phyloP scores from a whole-genome alignment of 1,139 yeast species.

The Diutina siamensis region DNA sequence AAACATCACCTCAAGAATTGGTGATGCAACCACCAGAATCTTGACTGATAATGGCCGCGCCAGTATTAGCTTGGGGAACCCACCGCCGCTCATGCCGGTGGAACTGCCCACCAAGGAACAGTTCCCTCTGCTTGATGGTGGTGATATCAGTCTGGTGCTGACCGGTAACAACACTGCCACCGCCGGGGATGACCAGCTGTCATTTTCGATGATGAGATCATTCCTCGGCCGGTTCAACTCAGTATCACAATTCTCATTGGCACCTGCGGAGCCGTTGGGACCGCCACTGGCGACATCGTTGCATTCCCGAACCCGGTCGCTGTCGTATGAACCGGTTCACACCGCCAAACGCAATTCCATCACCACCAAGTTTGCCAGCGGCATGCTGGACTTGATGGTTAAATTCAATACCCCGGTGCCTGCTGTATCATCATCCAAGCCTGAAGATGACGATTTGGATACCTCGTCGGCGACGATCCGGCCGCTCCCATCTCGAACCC shows the following conservation, averaged over 20 bases:
- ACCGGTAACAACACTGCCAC: neutral
- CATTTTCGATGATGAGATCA: slow-evolving; percentile 3
- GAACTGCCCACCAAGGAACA: slow-evolving; percentile 1
- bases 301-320: slow-evolving; percentile 2
- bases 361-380: slow-evolving; percentile 28
- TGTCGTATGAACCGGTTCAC: neutral
- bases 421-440: neutral
- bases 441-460: slow-evolving; percentile 4
- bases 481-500: neutral
- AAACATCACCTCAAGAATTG: slow-evolving; percentile 21
- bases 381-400: slow-evolving; percentile 33
- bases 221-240: slow-evolving; percentile 1
- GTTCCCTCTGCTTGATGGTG: slow-evolving; percentile 1
- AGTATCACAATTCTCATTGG: neutral
- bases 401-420: slow-evolving; percentile 19
- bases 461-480: neutral
- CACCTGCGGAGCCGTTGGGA: neutral
- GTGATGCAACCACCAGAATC: slow-evolving; percentile 11
- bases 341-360: slow-evolving; percentile 9
- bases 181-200: neutral
- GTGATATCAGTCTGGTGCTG: neutral
- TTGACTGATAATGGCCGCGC: neutral
- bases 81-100: neutral
- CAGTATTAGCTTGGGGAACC: neutral
- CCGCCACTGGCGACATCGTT: neutral